Conservation (phyloP, 345 rosid species). For the Gossypium herbaceum region DNA sequence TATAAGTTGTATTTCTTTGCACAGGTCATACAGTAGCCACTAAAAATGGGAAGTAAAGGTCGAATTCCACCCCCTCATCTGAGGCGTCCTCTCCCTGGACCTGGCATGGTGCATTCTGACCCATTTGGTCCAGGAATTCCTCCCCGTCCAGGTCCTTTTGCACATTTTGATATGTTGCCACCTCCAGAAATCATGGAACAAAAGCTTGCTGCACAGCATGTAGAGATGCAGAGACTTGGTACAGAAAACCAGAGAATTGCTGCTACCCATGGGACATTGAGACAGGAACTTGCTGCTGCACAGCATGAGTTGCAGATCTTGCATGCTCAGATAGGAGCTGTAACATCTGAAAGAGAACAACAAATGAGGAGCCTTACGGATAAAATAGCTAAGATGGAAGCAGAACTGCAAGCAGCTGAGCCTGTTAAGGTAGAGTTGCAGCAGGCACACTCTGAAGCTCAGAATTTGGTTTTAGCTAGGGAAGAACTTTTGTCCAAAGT, state of each 20-base stretch:
- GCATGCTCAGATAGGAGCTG: slow-evolving; percentile 62
- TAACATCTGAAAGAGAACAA: slow-evolving; percentile 79
- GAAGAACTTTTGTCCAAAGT: slow-evolving; percentile 77
- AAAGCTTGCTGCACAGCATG: slow-evolving; percentile 73
- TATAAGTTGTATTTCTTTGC: slow-evolving; percentile 8
- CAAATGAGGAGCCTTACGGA: slow-evolving; percentile 62
- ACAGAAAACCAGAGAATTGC: slow-evolving; percentile 89
- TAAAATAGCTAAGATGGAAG: slow-evolving; percentile 71
- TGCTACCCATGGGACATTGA: slow-evolving; percentile 62
- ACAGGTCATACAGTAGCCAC: slow-evolving; percentile 17
- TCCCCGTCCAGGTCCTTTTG: slow-evolving; percentile 45
- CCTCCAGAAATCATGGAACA: slow-evolving; percentile 88
- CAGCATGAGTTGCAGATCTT: slow-evolving; percentile 88
- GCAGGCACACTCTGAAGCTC: slow-evolving; percentile 72
- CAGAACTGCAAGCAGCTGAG: slow-evolving; percentile 66
- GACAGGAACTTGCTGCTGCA: slow-evolving; percentile 84
- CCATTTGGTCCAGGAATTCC: slow-evolving; percentile 48
- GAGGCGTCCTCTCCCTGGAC: slow-evolving; percentile 63
- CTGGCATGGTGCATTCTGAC: slow-evolving; percentile 48
- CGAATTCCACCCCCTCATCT: slow-evolving; percentile 68
- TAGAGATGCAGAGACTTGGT: slow-evolving; percentile 84
- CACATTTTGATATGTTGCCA: slow-evolving; percentile 67
- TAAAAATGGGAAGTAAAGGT: slow-evolving; percentile 75
- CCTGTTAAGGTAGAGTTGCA: slow-evolving; percentile 66
- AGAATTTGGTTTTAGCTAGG: slow-evolving; percentile 57